Conservation (phyloP, 2,329 filamentous ascomycete species). For the Xylaria sp. region DNA sequence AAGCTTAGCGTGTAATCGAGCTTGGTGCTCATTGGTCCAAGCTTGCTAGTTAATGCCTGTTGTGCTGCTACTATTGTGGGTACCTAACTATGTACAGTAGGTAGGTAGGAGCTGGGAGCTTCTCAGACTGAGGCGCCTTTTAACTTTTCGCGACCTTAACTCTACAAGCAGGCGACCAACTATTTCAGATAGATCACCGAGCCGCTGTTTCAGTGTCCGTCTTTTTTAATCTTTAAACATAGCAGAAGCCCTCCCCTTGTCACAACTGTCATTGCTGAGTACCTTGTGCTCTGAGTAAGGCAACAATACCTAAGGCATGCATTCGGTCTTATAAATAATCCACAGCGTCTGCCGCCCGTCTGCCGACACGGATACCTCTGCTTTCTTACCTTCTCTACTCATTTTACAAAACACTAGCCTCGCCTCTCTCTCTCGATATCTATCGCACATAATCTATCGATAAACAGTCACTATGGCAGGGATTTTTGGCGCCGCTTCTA, state of each 20-base stretch:
- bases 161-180: background rate
- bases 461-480: slow-evolving; percentile 66
- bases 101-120: too few species aligned
- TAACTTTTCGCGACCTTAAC: background rate
- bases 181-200: too few species aligned
- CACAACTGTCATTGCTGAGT: too few species aligned
- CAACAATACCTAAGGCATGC: slow-evolving; percentile 10
- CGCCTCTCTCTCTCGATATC: background rate
- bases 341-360: background rate
- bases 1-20: background rate
- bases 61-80: background rate
- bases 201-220: background rate
- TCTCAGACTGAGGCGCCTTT: background rate
- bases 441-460: background rate
- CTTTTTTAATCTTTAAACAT: background rate
- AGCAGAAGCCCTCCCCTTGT: background rate
- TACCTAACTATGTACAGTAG: background rate
- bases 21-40: slow-evolving; percentile 22
- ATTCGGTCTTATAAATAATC: background rate
- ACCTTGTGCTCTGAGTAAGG: background rate
- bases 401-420: background rate
- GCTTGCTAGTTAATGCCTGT: slow-evolving; percentile 1
- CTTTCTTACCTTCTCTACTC: background rate
- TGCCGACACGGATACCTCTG: background rate
- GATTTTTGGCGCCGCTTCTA: slow-evolving; percentile 66